A percentile compares a stretch with the other conserved stretches of the same genome.
Conservation (phyloP, 345 rosid species). For the Ailanthus altissimus region DNA sequence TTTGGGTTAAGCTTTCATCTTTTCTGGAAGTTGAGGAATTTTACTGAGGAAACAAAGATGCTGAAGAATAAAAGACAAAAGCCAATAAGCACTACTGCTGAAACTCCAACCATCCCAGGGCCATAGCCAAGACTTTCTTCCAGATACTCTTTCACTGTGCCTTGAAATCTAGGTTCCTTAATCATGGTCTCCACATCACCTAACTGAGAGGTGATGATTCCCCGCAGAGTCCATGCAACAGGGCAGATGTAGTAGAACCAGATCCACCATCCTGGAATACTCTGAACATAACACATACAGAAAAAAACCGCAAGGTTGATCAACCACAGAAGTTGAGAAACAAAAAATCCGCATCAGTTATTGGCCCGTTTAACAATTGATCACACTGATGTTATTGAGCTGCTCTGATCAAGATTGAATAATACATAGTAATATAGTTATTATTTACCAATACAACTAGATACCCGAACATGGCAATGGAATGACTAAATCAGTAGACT, state of each 20-base stretch:
- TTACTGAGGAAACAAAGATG: slow-evolving; percentile 59
- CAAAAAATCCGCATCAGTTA: too few relatives aligned
- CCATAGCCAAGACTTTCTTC: slow-evolving; percentile 47
- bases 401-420: neutral
- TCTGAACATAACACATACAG: slow-evolving; percentile 39
- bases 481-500: neutral
- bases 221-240: slow-evolving; percentile 81
- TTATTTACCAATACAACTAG: neutral
- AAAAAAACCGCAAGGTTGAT: neutral
- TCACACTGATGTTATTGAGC: neutral
- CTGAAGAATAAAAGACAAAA: slow-evolving; percentile 67
- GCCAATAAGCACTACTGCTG: slow-evolving; percentile 52
- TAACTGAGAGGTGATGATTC: slow-evolving; percentile 74
- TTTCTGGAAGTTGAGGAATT: slow-evolving; percentile 75
- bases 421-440: neutral
- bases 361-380: neutral
- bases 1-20: slow-evolving; percentile 37
- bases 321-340: too few relatives aligned
- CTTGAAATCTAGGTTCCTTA: slow-evolving; percentile 49
- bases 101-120: slow-evolving; percentile 48
- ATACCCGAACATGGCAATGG: neutral
- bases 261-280: slow-evolving; percentile 90
- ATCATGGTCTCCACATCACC: slow-evolving; percentile 73
- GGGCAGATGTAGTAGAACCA: slow-evolving; percentile 92
- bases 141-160: slow-evolving; percentile 66